phyloP scores from a whole-genome alignment of 2,329 filamentous ascomycete species.

The Teratosphaeriaceae sp. region DNA sequence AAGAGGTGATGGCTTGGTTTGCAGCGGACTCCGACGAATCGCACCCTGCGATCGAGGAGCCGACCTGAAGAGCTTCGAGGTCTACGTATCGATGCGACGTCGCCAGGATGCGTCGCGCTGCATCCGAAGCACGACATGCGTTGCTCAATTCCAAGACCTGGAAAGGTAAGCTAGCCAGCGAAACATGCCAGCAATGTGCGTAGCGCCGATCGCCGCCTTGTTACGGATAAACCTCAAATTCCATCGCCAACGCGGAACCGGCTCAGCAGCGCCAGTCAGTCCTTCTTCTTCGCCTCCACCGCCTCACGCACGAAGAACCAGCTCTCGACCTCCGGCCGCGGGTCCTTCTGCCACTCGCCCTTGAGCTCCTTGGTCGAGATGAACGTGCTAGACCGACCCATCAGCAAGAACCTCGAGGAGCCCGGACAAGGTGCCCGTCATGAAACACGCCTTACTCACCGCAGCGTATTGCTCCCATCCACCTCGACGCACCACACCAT shows the following conservation, averaged over 20 bases:
- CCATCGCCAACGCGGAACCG: slow-evolving; percentile 8
- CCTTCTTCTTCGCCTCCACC: slow-evolving; percentile 15
- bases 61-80: too few relatives aligned
- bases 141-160: too few relatives aligned
- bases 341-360: slow-evolving; percentile 30
- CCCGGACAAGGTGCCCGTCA: neutral
- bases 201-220: too few relatives aligned
- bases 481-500: slow-evolving; percentile 31
- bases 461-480: slow-evolving; percentile 25
- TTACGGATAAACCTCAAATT: neutral
- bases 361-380: slow-evolving; percentile 27
- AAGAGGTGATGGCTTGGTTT: slow-evolving; percentile 1
- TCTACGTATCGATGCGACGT: too few relatives aligned
- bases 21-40: too few relatives aligned
- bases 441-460: too few relatives aligned
- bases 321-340: slow-evolving; percentile 26
- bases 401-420: slow-evolving; percentile 3
- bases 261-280: slow-evolving; percentile 7
- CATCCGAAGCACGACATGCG: too few relatives aligned
- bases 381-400: slow-evolving; percentile 21
- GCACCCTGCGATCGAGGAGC: too few relatives aligned
- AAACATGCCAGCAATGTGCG: too few relatives aligned
- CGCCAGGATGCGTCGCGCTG: too few relatives aligned
- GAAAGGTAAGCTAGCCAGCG: too few relatives aligned
- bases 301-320: slow-evolving; percentile 29